Evolutionary conservation across 257 asterid species (phyloP), one percentile per base, ranked within the genome.

Genomic region (Nicotiana tomentosiformis): DNA sequence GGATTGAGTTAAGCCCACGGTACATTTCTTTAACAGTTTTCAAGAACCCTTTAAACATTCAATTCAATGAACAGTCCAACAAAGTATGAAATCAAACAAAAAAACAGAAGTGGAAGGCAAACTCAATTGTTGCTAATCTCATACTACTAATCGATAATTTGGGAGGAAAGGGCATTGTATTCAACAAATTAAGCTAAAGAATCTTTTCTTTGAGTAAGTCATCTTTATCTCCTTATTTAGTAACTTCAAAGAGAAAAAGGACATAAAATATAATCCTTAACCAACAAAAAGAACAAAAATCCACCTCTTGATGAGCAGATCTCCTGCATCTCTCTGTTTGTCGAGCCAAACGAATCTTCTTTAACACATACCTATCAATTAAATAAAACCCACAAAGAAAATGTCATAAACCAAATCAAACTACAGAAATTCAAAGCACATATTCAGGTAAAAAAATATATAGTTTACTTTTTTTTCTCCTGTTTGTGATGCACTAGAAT

Each of bases 291-390:
- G 29, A 66, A 66, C 20, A 66, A 66, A 81, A 61, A 35, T 64
- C 58, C 74, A 96, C 99, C 97, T 96, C 99, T 86, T 96, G 98
- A 88, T 96, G 95, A 88, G 98, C 99, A 87, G 99, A 96, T 96
- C 95, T 92, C 87, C 99, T 89, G 90, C 99, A 96, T 80, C 98
- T 93, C 87, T 96, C 99, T 11, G 98, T 94, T 84, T 94, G 99
- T 78, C 98, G 88, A 85, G 99, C 99, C 83, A 96, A 89, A 61
- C 98, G 93, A 84, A 96, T 96, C 94, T 96, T 96, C 93, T 94
- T 96, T 53, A 94, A 84, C 84, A 96, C 99, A 86, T 94, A 96
- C 93, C 99, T 96, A 77, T n/a, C 82, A 83, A 72, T 87, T 49
- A 77, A 20, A 74, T 14, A 49, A 43, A 70, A 84, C 84, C 84